phyloP scores from a whole-genome alignment of 192 early-diverging fungal species.

The Backusella psychrophila region DNA sequence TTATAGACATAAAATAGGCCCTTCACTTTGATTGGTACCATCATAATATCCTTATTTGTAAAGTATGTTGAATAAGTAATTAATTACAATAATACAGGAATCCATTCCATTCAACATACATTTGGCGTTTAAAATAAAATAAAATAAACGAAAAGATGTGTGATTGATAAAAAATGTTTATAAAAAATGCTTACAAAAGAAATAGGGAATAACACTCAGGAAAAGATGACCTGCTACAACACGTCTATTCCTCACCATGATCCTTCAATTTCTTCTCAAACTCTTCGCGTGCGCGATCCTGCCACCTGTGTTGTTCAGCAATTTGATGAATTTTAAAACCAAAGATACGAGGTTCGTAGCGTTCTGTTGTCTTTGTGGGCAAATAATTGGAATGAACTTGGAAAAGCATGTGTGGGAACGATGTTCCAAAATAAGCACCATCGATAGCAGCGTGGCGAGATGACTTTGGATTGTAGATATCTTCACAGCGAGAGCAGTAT shows the following conservation, averaged over 20 bases:
- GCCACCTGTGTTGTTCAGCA: conserved; percentile 85
- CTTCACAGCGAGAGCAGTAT: conserved; percentile 94
- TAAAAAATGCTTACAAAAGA: conserved; percentile 2
- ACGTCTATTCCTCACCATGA: background rate
- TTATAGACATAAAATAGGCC: too few relatives aligned
- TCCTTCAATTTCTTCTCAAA: conserved; percentile 7
- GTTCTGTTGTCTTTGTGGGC: conserved; percentile 73
- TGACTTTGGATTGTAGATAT: conserved; percentile 89
- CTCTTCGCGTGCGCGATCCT: conserved; percentile 75
- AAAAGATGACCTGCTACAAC: background rate
- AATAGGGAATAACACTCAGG: background rate
- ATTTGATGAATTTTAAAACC: conserved; percentile 90
- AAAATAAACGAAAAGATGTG: background rate
- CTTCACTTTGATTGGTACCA: too few relatives aligned
- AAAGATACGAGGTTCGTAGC: conserved; percentile 93
- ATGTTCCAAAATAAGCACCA: conserved; percentile 95
- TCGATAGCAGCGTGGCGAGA: conserved; percentile 81
- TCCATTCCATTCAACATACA: background rate
- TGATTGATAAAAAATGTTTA: background rate
- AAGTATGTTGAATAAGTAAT: too few relatives aligned
- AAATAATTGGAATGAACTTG: conserved; percentile 82
- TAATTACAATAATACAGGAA: background rate
- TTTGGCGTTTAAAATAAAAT: background rate
- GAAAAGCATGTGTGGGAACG: conserved; percentile 93
- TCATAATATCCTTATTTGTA: too few relatives aligned